phyloP scores from a whole-genome alignment of 208 protist genomes.

The Crithidia thermophila region DNA sequence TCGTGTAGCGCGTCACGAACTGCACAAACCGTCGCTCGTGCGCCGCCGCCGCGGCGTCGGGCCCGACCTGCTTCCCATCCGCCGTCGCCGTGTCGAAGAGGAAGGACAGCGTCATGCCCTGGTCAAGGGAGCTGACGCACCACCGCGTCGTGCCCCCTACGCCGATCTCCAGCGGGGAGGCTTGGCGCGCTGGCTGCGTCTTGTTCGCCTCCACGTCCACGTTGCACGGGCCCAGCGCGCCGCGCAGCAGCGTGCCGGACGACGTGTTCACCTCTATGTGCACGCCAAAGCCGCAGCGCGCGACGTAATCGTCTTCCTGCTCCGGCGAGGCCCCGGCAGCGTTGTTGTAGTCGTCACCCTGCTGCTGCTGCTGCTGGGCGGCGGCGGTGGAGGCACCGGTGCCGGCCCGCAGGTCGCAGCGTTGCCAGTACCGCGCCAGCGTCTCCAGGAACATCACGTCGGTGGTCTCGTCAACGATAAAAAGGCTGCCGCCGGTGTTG shows the following conservation, averaged over 20 bases:
- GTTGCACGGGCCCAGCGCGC: conserved; percentile 72
- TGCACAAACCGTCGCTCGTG: conserved; percentile 86
- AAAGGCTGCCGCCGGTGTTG: conserved; percentile 93
- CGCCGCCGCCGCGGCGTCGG: not conserved
- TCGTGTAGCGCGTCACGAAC: conserved; percentile 95
- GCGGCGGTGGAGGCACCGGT: not conserved
- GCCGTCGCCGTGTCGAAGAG: conserved; percentile 85
- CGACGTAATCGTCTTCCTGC: conserved; percentile 28
- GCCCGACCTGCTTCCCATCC: conserved; percentile 25
- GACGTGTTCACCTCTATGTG: conserved; percentile 75
- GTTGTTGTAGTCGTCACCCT: not conserved
- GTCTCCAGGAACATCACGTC: conserved; percentile 84
- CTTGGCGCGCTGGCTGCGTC: conserved; percentile 18
- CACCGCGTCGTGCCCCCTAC: conserved; percentile 64
- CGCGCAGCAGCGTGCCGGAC: conserved; percentile 71
- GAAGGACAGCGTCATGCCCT: conserved; percentile 59
- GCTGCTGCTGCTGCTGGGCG: not conserved
- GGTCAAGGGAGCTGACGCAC: conserved; percentile 65
- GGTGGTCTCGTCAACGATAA: conserved; percentile 96
- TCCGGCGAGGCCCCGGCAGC: not conserved
- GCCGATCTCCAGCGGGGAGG: conserved; percentile 69
- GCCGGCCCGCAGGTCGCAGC: conserved; percentile 48
- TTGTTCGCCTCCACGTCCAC: conserved; percentile 58
- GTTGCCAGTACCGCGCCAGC: conserved; percentile 77
- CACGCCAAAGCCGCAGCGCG: conserved; percentile 63